These are phyloP conservation scores for Abortiporus biennis DNA, from an alignment of 1,284 basidiomycete species.

Conservation along the genomic window DNA sequence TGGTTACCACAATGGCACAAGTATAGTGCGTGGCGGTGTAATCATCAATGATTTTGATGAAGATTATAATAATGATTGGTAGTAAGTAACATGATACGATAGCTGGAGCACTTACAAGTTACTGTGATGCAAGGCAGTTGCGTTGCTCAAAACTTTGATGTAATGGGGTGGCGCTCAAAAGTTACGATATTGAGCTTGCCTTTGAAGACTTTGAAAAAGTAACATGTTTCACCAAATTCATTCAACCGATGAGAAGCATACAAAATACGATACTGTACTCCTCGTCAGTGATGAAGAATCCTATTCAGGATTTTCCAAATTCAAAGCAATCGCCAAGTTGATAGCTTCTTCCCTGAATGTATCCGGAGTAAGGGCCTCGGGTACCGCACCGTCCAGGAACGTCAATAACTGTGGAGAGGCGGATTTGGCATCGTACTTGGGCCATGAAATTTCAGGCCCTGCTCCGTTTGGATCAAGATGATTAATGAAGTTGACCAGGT, in stretches of 20 bases:
- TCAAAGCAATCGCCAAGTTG: slow-evolving; percentile 24
- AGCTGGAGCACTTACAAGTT: not conserved
- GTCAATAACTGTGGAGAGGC: slow-evolving; percentile 13
- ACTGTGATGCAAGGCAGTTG: not conserved
- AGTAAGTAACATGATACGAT: too few relatives aligned
- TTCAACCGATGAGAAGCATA: not conserved
- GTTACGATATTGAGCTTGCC: not conserved
- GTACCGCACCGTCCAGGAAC: slow-evolving; percentile 19
- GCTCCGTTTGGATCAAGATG: slow-evolving; percentile 20
- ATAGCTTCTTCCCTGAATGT: slow-evolving; percentile 30
- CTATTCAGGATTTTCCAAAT: slow-evolving; percentile 1
- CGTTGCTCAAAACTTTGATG: not conserved
- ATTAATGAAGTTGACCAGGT: slow-evolving; percentile 21
- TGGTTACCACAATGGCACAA: too few relatives aligned
- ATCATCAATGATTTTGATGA: too few relatives aligned
- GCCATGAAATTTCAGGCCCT: slow-evolving; percentile 10
- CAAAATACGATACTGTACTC: not conserved
- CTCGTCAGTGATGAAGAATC: not conserved
- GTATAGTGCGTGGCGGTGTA: too few relatives aligned
- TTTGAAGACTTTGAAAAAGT: not conserved
- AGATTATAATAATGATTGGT: too few relatives aligned
- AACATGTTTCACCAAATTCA: not conserved
- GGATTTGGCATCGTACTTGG: slow-evolving; percentile 12
- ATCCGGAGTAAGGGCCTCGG: slow-evolving; percentile 22
- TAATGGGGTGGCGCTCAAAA: not conserved